Evolutionary conservation across 192 early-diverging fungal genomes (phyloP).

Genomic region (Borealophlyctis nickersoniae): DNA sequence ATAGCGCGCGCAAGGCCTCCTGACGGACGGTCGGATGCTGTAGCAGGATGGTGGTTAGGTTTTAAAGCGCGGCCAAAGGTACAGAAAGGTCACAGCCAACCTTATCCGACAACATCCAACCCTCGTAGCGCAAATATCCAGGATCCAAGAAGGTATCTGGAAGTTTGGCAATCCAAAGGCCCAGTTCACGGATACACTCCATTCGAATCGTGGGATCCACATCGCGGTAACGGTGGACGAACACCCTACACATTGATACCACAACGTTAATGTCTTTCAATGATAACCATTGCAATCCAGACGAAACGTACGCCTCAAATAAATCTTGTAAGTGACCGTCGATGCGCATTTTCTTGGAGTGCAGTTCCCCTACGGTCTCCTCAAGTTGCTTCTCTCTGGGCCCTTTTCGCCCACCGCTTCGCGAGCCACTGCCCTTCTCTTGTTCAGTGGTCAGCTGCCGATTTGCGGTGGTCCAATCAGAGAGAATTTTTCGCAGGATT

Average conservation of each 20-base stretch:
- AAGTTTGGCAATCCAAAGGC: slow-evolving; percentile 69
- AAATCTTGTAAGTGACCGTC: slow-evolving; percentile 65
- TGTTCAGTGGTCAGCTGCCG: slow-evolving; percentile 67
- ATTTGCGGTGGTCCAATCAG: slow-evolving; percentile 61
- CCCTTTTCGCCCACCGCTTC: slow-evolving; percentile 18
- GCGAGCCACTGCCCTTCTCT: slow-evolving; percentile 24
- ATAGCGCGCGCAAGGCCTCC: slow-evolving; percentile 65
- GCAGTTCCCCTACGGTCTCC: slow-evolving; percentile 42
- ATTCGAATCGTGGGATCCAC: slow-evolving; percentile 76
- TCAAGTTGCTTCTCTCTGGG: slow-evolving; percentile 32
- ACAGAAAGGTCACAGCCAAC: slow-evolving; percentile 7
- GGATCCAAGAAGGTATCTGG: slow-evolving; percentile 73
- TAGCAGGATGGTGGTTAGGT: background rate
- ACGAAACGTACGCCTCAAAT: slow-evolving; percentile 70
- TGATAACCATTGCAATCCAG: background rate
- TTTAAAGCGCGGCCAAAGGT: background rate
- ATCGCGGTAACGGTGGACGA: slow-evolving; percentile 87
- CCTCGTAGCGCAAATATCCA: slow-evolving; percentile 75
- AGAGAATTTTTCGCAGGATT: slow-evolving; percentile 54
- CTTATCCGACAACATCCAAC: slow-evolving; percentile 85
- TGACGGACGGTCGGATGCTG: slow-evolving; percentile 50
- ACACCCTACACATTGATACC: slow-evolving; percentile 54
- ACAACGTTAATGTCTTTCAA: background rate
- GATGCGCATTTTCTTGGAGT: slow-evolving; percentile 55
- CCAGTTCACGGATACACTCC: slow-evolving; percentile 80